Percentiles rank a stretch among this genome's conserved stretches.
phyloP scores from a whole-genome alignment of 179 eudicot genomes.

The Spergularia azorica region DNA sequence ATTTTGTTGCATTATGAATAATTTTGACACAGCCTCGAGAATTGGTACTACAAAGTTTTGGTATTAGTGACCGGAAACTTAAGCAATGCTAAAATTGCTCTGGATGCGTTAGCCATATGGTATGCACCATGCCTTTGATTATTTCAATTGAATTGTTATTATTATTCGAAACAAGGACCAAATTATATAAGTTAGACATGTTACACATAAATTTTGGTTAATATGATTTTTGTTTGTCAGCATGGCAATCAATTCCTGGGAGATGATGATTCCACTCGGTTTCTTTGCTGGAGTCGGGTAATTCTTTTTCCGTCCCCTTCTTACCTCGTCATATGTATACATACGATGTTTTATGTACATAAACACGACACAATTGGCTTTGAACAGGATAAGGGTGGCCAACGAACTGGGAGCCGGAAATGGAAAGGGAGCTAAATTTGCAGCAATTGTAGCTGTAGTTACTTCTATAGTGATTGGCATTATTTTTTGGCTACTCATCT shows the following conservation, averaged over 20 bases:
- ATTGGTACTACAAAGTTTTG: conserved; percentile 37
- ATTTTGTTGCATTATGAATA: no score
- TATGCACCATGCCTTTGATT: not conserved
- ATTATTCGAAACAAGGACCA: no score
- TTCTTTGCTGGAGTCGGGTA: conserved; percentile 48
- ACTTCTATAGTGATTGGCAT: conserved; percentile 40
- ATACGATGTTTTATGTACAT: no score
- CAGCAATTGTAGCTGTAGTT: conserved; percentile 37
- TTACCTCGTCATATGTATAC: no score
- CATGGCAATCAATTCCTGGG: conserved; percentile 34
- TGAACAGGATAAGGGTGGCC: conserved; percentile 43
- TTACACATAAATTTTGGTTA: not conserved
- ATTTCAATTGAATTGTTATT: no score
- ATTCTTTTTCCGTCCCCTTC: not conserved
- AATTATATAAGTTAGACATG: no score
- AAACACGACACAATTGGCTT: no score
- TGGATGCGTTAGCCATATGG: conserved; percentile 45
- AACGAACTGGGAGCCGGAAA: conserved; percentile 51
- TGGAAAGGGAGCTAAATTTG: conserved; percentile 51
- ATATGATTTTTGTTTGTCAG: conserved; percentile 14
- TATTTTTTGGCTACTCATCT: conserved; percentile 33
- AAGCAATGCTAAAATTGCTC: conserved; percentile 35
- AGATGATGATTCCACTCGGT: conserved; percentile 44
- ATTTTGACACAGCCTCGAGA: conserved; percentile 21
- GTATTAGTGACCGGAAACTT: conserved; percentile 40